Base-by-base conservation (phyloP, 2,329 filamentous ascomycete genomes). In the Pezicula carpinea region DNA sequence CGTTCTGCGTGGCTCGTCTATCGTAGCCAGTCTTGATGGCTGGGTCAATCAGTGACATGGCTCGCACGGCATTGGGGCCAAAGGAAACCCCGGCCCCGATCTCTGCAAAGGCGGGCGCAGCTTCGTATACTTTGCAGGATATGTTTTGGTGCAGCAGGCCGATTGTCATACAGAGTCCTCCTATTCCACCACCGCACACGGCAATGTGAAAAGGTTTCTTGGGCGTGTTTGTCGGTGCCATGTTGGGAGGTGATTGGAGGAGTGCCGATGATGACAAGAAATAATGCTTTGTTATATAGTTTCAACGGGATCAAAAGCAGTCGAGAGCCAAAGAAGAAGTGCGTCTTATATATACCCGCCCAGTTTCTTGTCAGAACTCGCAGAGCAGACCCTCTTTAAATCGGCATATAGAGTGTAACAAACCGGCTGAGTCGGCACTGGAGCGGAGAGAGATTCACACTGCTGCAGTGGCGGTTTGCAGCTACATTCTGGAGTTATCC, bases 21-120 rank as follows among this genome's bases (percentile, higher is more conserved):
- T 59, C 51, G 39, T 57, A 63, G 8, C 54, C 56, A 18, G 40
- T 48, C 42, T 50, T 54, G 29, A 63, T 59, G 5, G 44, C 39
- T 14, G 60, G 57, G 39, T 62, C 55, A 21, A 64, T 58, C 2
- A 63, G 48, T 5, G 44, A 39, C 57, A 64, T 62, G 18, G 61
- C 60, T 29, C 53, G 45, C 1, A 62, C 26, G 3, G 61, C 49
- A 48, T 64, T 64, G 23, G 59, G 58, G 8, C 60, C 60, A 29
- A 64, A 62, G 3, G 58, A 56, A 11, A 64, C 53, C 3, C 61
- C 62, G 5, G 62, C 62, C 10, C 62, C 62, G 15, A 62, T 60
- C 48, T 63, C 60, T 17, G 55, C 55, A 45, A 64, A 64, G n/a
- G 53, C 56, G 13, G 55, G 44, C 0, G 61, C 60, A 2, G 56